A percentile compares a stretch with the other conserved stretches of the same genome.
phyloP scores from a whole-genome alignment of 148 eudicot genomes.

The Heliosperma pusillum region DNA sequence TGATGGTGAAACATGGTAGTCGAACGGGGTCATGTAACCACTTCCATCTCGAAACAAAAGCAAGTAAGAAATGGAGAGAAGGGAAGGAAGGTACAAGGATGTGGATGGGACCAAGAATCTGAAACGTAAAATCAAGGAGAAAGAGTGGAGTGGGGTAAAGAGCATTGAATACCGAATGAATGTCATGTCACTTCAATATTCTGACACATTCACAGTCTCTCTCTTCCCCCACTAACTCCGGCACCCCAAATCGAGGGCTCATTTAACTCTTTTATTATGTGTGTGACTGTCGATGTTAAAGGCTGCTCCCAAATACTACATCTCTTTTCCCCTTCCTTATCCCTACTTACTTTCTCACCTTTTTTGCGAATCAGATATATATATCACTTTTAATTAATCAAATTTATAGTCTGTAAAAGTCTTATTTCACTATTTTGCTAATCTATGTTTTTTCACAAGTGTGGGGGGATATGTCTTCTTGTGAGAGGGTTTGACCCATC shows the following conservation, averaged over 20 bases:
- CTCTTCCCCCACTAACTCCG: not conserved
- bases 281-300: constrained; percentile 4
- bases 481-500: too few relatives aligned
- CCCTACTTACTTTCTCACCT: not conserved
- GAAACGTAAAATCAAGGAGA: constrained; percentile 50
- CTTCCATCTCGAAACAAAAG: too few relatives aligned
- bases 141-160: constrained; percentile 23
- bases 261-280: not conserved
- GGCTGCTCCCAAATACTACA: constrained; percentile 14
- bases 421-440: too few relatives aligned
- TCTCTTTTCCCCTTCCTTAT: not conserved
- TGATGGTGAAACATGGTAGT: too few relatives aligned
- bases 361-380: too few relatives aligned
- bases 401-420: too few relatives aligned
- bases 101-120: constrained; percentile 40
- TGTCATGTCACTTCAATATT: constrained; percentile 29
- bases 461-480: too few relatives aligned
- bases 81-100: not conserved
- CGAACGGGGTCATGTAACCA: too few relatives aligned
- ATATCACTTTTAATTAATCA: too few relatives aligned
- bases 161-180: constrained; percentile 27
- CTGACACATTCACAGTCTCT: constrained; percentile 21
- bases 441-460: too few relatives aligned
- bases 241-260: constrained; percentile 12
- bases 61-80: not conserved